Evolutionary conservation across 1,284 basidiomycete genomes (phyloP), one percentile per base, ranked within the genome.

Genomic region (Cutaneotrichosporon daszewskae): DNA sequence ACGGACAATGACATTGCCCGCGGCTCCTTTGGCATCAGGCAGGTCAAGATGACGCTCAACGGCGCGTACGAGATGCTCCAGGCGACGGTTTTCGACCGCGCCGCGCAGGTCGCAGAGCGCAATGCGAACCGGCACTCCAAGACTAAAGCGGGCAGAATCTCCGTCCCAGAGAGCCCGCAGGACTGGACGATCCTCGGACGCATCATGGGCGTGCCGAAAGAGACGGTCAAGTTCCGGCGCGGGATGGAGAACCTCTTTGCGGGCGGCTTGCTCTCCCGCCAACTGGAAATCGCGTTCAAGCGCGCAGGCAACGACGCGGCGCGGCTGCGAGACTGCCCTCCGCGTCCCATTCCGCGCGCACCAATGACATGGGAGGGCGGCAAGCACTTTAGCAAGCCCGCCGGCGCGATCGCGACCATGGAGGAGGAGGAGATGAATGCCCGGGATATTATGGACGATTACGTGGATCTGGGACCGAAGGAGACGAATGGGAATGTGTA

Each of bases 1-100:
- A 72, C 79, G 14, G 88, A 81, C 28, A 97, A 97, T 65, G 94
- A 98, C 69, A 89, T 98, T 29, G 89, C 90, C 0, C 81, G 78
- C 37, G 87, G 88, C 3, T 91, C 91, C 0, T 94, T 81, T 67
- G 83, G 82, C 19, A 88, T 97, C 51, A 74, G 78, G 25, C 83
- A 82, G 58, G 89, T 97, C 33, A 80, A 84, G 17, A 79, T 82
- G 43, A 85, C 87, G 0, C 76, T 97, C 43, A 83, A 84, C 0
- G 92, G 92, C 4, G 94, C 92, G 3, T 83, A 83, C 72, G 82
- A 83, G 41, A 83, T 94, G 26, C 77, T 98, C 61, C 82, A 83
- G 12, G 77, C 83, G 1, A 42, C 54, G 16, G 37, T 66, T 31
- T 62, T 61, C 32, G 54, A 60, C 40, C 47, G 60, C 17, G 51